Base-by-base conservation (phyloP, 371 early-diverging fungal genomes). In the Phascolomyces articulosus region DNA sequence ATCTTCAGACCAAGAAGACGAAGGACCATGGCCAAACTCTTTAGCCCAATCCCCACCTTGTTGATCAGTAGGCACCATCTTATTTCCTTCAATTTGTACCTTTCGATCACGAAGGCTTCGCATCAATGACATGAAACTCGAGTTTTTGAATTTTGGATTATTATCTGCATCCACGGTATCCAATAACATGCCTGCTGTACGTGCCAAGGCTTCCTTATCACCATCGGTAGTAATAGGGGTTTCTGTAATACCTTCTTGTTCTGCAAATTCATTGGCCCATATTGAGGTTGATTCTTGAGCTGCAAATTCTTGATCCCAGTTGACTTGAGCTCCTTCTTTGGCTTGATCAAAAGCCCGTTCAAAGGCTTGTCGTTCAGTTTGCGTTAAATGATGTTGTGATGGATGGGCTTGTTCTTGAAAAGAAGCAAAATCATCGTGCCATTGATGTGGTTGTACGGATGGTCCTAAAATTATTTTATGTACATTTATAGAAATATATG, bases 121-220 rank as follows among this genome's bases (percentile, higher is more conserved):
- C 95, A 98, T 96, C 69, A 98, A 85, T 21, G 84, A 83, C 83
- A 97, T 75, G 67, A 98, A 98, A 49, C 92, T 88, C 4, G 96
- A 96, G 55, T 91, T 84, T 68, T 92, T 91, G 69, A 98, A 95
- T 72, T 97, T 97, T 21, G 96, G 95, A 55, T 96, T 96, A 56
- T 82, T 73, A 4, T 91, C 82, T 15, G 72, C 75, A 54, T 88
- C 85, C 7, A 97, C 91, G 8, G 92, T 85, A 51, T 93, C 90
- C 11, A 97, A 68, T 15, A 96, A 79, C 70, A 90, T 79, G 13
- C 90, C 93, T 4, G 98, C 98, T 2, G 95, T 93, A 57, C 85
- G 84, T 3, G 96, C 90, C 21, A 97, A 82, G 9, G 91, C 91
- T 72, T 95, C 89, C 51, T 71, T 67, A 8, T 60, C 67, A 9